Conservation (phyloP, 2,329 filamentous ascomycete species). For the Penicillium thymicola region DNA sequence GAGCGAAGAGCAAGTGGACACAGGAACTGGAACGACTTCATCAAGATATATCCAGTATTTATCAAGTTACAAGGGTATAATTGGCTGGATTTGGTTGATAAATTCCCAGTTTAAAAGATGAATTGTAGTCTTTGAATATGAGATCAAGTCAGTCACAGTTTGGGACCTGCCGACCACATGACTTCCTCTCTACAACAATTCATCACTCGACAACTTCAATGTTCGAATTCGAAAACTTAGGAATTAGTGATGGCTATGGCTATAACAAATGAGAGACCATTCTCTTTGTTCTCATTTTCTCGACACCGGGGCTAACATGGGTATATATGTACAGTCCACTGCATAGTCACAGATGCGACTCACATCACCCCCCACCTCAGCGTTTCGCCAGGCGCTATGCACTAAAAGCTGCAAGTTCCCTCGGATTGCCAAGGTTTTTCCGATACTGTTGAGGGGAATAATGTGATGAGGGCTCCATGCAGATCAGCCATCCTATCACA, state of each 20-base stretch:
- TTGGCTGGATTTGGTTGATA: not conserved
- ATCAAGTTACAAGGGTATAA: not conserved
- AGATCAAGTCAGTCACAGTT: not conserved
- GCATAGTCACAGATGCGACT: conserved; percentile 3
- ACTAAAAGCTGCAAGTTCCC: conserved; percentile 4
- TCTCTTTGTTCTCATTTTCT: not conserved
- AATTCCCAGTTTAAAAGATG: not conserved
- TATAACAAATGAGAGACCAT: not conserved
- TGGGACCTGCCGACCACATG: conserved; percentile 12
- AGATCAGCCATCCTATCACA: conserved; percentile 34
- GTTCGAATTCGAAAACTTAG: not conserved
- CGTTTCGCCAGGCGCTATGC: conserved; percentile 10
- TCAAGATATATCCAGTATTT: not conserved
- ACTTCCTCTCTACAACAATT: conserved; percentile 5
- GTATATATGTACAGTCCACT: conserved; percentile 1
- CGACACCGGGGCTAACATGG: not conserved
- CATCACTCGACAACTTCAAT: not conserved
- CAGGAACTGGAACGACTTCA: not conserved
- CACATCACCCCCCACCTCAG: conserved; percentile 13
- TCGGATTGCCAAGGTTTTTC: not conserved
- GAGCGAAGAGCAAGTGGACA: not conserved
- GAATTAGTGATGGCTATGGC: not conserved
- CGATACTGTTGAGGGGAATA: conserved; percentile 7
- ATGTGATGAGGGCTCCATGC: conserved; percentile 17
- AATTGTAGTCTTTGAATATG: not conserved